These are phyloP conservation scores for Ramicandelaber brevisporus DNA, from an alignment of 192 early-diverging fungal species.

Conservation along the genomic window DNA sequence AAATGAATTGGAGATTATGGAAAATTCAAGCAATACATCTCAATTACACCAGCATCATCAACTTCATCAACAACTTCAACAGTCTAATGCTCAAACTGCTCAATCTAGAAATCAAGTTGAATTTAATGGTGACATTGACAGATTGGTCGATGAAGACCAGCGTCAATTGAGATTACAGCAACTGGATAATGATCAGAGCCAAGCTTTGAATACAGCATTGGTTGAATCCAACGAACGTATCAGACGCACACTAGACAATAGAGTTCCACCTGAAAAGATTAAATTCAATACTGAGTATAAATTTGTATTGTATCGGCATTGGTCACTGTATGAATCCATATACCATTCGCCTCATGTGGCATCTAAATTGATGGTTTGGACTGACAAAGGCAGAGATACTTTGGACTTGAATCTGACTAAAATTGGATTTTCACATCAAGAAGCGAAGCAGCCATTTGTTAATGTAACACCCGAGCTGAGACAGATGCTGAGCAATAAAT, in stretches of 20 bases:
- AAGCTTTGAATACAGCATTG: constrained; percentile 1
- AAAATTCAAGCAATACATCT: neutral
- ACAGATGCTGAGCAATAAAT: constrained; percentile 26
- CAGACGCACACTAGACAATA: constrained; percentile 14
- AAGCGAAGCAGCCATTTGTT: constrained; percentile 45
- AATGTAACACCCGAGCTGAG: constrained; percentile 60
- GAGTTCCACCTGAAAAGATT: too few species aligned
- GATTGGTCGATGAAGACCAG: constrained; percentile 6
- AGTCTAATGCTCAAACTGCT: neutral
- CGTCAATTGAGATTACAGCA: constrained; percentile 3
- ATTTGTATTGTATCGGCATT: constrained; percentile 76
- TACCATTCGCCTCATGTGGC: constrained; percentile 69
- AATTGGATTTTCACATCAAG: constrained; percentile 70
- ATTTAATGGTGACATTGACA: neutral
- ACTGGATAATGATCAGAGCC: neutral
- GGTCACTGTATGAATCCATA: constrained; percentile 75
- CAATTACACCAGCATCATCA: neutral
- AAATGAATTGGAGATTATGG: constrained; percentile 42
- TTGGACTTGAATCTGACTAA: constrained; percentile 67
- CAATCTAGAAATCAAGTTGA: neutral
- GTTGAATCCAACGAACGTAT: constrained; percentile 6
- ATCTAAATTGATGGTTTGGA: constrained; percentile 71
- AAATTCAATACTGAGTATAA: too few species aligned
- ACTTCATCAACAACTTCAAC: constrained; percentile 1
- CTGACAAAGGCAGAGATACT: constrained; percentile 46